A percentile compares a stretch with the other conserved stretches of the same genome.
These are phyloP conservation scores for Globisporangium yorkense DNA, from an alignment of 352 stramenopile genomes.

Conservation along the genomic window DNA sequence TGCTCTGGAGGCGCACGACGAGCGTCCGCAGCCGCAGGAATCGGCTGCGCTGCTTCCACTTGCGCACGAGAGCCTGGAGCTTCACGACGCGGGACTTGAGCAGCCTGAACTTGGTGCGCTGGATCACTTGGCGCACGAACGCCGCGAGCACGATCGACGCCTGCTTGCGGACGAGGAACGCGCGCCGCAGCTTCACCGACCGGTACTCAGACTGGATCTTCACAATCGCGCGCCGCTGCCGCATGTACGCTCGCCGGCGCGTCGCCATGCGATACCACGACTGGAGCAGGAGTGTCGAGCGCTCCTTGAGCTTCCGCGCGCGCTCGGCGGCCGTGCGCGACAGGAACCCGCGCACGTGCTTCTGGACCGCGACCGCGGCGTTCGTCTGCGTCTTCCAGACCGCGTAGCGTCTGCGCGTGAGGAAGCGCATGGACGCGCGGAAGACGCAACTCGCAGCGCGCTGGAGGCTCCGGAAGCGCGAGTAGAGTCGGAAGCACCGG, in stretches of 20 bases:
- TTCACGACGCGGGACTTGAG: conserved; percentile 67
- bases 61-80: conserved; percentile 50
- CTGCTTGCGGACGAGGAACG: conserved; percentile 38
- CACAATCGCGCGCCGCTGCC: conserved; percentile 22
- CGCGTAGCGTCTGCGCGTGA: conserved; percentile 38
- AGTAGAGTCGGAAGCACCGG: conserved; percentile 24
- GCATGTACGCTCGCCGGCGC: conserved; percentile 23
- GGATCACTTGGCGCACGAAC: conserved; percentile 64
- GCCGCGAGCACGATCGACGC: conserved; percentile 60
- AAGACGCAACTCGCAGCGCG: conserved; percentile 31
- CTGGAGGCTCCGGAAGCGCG: conserved; percentile 24
- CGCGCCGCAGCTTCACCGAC: conserved; percentile 26
- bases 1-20: conserved; percentile 40
- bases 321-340: conserved; percentile 56
- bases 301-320: conserved; percentile 36
- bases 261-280: conserved; percentile 53
- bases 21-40: conserved; percentile 22
- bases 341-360: conserved; percentile 45
- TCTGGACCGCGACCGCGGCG: conserved; percentile 36
- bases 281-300: conserved; percentile 36
- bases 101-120: conserved; percentile 49
- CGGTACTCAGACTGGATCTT: conserved; percentile 47
- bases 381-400: conserved; percentile 26
- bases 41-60: conserved; percentile 28
- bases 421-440: conserved; percentile 25